Evolutionary conservation across 305 asterid genomes (phyloP).

Genomic region (Plantago coronopus): DNA sequence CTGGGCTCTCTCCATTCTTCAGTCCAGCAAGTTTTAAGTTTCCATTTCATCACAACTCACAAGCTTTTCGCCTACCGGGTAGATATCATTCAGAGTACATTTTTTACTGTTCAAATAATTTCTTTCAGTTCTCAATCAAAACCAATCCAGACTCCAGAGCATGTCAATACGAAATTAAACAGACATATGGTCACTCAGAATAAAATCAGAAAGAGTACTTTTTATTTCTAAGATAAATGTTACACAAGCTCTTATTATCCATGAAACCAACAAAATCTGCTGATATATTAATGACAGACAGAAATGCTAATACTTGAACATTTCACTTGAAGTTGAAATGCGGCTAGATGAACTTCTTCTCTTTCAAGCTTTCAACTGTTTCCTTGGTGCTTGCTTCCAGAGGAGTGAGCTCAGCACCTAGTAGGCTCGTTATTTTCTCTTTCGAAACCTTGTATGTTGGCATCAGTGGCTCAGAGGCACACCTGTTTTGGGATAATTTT

Average conservation of each 20-base stretch:
- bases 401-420: conserved; percentile 21
- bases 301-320: background rate
- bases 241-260: background rate
- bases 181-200: too few species aligned
- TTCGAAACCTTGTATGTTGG: conserved; percentile 28
- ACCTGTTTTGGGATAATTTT: background rate
- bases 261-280: too few species aligned
- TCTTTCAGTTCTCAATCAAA: too few species aligned
- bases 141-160: too few species aligned
- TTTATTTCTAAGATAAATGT: background rate
- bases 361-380: conserved; percentile 32
- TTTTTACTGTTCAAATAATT: too few species aligned
- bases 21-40: too few species aligned
- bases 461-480: background rate
- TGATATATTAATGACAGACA: too few species aligned
- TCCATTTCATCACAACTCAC: too few species aligned
- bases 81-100: too few species aligned
- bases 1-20: too few species aligned
- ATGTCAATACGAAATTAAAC: too few species aligned
- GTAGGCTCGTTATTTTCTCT: conserved; percentile 18
- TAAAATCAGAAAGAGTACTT: background rate
- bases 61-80: too few species aligned
- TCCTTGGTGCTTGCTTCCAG: conserved; percentile 26
- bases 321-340: background rate
- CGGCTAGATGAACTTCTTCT: conserved; percentile 15